Evolutionary conservation across 2,329 filamentous ascomycete species (phyloP).

Genomic region (Eurotiales sp.): DNA sequence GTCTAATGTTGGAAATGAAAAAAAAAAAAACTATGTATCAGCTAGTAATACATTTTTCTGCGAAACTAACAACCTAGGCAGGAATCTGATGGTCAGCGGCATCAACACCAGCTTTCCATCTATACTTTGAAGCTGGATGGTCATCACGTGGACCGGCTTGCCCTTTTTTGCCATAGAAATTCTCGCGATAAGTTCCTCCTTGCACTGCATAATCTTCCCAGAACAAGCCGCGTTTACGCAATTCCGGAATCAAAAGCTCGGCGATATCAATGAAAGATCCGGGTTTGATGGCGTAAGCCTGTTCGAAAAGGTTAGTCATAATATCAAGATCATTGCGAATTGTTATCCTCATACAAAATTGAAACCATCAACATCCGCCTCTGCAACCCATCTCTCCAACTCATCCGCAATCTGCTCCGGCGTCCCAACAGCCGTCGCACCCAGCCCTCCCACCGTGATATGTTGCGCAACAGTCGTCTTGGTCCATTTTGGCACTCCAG

Average conservation of each 20-base stretch:
- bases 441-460: conserved; percentile 64
- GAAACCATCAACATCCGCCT: conserved; percentile 71
- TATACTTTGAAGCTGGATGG: conserved; percentile 35
- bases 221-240: conserved; percentile 52
- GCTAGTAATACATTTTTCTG: too few species aligned
- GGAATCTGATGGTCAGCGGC: conserved; percentile 28
- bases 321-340: not conserved
- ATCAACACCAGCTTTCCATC: conserved; percentile 35
- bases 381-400: conserved; percentile 63
- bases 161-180: conserved; percentile 30
- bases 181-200: conserved; percentile 39
- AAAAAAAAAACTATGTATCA: too few species aligned
- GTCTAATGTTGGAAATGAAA: too few species aligned
- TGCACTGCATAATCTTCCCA: conserved; percentile 36
- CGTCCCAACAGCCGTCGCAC: conserved; percentile 62
- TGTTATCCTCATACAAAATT: conserved; percentile 57
- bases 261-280: conserved; percentile 66
- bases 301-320: conserved; percentile 20
- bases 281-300: conserved; percentile 64
- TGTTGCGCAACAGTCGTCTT: conserved; percentile 67
- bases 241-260: conserved; percentile 62
- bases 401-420: conserved; percentile 62
- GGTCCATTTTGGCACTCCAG: conserved; percentile 65
- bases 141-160: conserved; percentile 31
- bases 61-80: not conserved